Evolutionary conservation across 1,284 basidiomycete species (phyloP).

Genomic region (Cutaneotrichosporon arboriforme): DNA sequence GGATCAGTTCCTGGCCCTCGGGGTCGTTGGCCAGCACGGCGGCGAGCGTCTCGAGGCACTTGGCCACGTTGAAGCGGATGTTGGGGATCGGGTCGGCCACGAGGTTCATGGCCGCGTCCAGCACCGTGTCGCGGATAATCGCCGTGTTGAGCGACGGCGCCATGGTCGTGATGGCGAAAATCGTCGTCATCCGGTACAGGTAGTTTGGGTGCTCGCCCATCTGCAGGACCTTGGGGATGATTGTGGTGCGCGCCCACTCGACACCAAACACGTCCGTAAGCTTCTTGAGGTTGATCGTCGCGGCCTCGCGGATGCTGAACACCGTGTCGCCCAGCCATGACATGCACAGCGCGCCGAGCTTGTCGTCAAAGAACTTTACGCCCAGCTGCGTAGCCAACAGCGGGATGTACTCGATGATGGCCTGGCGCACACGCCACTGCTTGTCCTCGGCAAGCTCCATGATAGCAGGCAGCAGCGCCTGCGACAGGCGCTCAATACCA

Average conservation of each 20-base stretch:
- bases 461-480: constrained; percentile 94
- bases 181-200: constrained; percentile 97
- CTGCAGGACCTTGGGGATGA: constrained; percentile 94
- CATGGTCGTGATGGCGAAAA: constrained; percentile 98
- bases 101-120: constrained; percentile 77
- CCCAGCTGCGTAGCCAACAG: constrained; percentile 95
- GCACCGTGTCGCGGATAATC: constrained; percentile 78
- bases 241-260: constrained; percentile 90
- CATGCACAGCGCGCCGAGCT: constrained; percentile 95
- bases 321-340: constrained; percentile 98
- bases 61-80: constrained; percentile 98
- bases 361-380: constrained; percentile 96
- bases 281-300: constrained; percentile 94
- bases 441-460: constrained; percentile 99
- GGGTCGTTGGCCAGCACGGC: constrained; percentile 60
- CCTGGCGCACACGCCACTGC: constrained; percentile 98
- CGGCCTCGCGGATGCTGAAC: constrained; percentile 95
- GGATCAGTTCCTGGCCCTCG: constrained; percentile 70
- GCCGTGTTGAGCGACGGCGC: constrained; percentile 84
- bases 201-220: constrained; percentile 99
- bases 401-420: constrained; percentile 98
- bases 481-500: constrained; percentile 90
- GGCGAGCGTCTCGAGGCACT: constrained; percentile 82
- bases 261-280: constrained; percentile 98
- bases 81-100: constrained; percentile 94